These are phyloP conservation scores for Rhododendron mucronatum DNA, from an alignment of 148 eudicot genomes.

Conservation along the genomic window DNA sequence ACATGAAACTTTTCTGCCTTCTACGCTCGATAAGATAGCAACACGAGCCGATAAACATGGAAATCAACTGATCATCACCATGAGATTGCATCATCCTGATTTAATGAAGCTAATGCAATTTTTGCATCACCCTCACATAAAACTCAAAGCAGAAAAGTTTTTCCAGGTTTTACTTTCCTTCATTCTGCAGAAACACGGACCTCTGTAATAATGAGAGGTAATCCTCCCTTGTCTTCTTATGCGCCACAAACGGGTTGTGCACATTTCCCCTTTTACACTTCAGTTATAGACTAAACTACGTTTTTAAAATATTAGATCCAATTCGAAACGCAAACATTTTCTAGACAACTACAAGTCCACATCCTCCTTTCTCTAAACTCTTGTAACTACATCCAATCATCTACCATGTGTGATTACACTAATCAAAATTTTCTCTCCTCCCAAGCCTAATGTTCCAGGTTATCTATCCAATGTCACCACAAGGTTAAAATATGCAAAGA, in stretches of 20 bases:
- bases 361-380: neutral
- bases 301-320: neutral
- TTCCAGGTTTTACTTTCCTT: neutral
- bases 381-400: neutral
- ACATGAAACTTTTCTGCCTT: neutral
- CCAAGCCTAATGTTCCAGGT: neutral
- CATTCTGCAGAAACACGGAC: neutral
- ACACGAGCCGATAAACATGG: neutral
- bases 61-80: neutral
- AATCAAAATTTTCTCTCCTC: neutral
- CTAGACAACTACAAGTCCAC: neutral
- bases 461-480: neutral
- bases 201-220: neutral
- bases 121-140: neutral
- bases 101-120: conserved; percentile 1
- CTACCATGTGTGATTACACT: neutral
- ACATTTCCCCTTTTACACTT: neutral
- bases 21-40: neutral
- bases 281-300: neutral
- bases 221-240: neutral
- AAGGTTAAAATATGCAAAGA: neutral
- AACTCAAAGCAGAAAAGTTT: neutral
- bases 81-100: neutral
- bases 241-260: neutral
- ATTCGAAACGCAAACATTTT: neutral